Evolutionary conservation across 1,284 basidiomycete species (phyloP).

Genomic region (Cryptococcus sp.): DNA sequence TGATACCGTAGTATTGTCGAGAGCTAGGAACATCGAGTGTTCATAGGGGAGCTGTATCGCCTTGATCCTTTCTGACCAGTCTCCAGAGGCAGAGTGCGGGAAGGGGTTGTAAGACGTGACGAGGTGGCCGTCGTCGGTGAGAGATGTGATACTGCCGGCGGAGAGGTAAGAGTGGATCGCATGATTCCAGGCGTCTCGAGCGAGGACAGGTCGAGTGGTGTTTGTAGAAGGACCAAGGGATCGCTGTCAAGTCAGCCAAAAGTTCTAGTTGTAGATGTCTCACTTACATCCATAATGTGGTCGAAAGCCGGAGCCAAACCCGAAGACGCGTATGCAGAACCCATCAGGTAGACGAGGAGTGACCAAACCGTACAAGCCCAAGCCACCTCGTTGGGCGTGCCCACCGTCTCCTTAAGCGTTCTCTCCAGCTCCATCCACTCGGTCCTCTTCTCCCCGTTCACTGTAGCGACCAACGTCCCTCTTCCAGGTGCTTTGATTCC

Average conservation of each 20-base stretch:
- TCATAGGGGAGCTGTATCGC: conserved; percentile 27
- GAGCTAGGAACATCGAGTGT: conserved; percentile 17
- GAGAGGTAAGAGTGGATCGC: conserved; percentile 42
- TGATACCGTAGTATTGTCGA: conserved; percentile 4
- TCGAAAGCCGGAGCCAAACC: conserved; percentile 28
- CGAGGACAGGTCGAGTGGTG: conserved; percentile 26
- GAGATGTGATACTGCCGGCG: conserved; percentile 16
- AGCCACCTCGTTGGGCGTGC: conserved; percentile 26
- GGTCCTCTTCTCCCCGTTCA: conserved; percentile 28
- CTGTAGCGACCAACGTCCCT: conserved; percentile 12
- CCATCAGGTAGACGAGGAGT: conserved; percentile 39
- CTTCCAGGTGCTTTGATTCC: conserved; percentile 9
- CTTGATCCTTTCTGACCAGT: conserved; percentile 15
- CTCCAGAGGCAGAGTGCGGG: conserved; percentile 16
- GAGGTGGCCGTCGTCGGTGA: conserved; percentile 17
- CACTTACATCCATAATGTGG: conserved; percentile 43
- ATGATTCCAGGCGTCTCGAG: conserved; percentile 42
- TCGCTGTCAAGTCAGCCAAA: conserved; percentile 18
- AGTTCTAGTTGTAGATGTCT: not conserved
- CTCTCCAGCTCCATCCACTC: conserved; percentile 31
- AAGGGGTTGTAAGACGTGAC: conserved; percentile 32
- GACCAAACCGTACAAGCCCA: conserved; percentile 46
- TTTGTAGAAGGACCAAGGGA: conserved; percentile 32
- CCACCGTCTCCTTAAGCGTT: conserved; percentile 30
- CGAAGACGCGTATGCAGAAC: conserved; percentile 33